Conservation (phyloP, 495 filamentous ascomycete species). For the Elasticomyces elasticus region DNA sequence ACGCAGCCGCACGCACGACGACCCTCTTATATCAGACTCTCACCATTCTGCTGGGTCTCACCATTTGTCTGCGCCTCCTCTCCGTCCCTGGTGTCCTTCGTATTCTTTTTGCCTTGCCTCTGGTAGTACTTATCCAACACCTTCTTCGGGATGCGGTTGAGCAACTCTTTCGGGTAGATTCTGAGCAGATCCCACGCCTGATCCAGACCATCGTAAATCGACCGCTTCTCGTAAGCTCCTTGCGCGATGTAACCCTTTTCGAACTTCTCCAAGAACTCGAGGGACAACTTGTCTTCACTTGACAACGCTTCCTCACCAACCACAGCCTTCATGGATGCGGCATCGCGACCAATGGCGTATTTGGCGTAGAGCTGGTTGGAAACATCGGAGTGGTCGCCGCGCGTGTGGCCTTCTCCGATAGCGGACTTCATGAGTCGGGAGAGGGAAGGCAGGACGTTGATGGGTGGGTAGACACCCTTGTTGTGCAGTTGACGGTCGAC, state of each 20-base stretch:
- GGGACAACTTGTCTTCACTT: constrained; percentile 89
- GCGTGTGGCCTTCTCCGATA: constrained; percentile 91
- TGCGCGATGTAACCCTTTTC: constrained; percentile 88
- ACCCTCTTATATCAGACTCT: constrained; percentile 27
- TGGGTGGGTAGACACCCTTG: constrained; percentile 94
- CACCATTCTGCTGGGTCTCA: constrained; percentile 42
- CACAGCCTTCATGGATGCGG: constrained; percentile 97
- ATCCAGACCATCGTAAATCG: constrained; percentile 85
- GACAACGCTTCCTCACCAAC: constrained; percentile 96
- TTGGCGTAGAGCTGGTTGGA: constrained; percentile 99
- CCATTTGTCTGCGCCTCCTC: constrained; percentile 18
- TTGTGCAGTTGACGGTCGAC: constrained; percentile 91
- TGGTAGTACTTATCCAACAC: constrained; percentile 87
- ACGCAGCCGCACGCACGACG: no score
- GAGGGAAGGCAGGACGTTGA: constrained; percentile 96
- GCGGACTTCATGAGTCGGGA: constrained; percentile 99
- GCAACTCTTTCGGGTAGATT: constrained; percentile 92
- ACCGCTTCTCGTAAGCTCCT: constrained; percentile 80
- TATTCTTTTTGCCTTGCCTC: constrained; percentile 46
- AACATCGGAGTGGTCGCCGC: constrained; percentile 93
- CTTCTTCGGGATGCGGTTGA: constrained; percentile 94
- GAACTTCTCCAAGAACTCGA: constrained; percentile 98
- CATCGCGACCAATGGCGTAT: constrained; percentile 97
- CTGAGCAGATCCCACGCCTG: constrained; percentile 91
- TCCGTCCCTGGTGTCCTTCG: constrained; percentile 37